Conservation (phyloP, 2,329 filamentous ascomycete genomes). For the Didymella sp. region DNA sequence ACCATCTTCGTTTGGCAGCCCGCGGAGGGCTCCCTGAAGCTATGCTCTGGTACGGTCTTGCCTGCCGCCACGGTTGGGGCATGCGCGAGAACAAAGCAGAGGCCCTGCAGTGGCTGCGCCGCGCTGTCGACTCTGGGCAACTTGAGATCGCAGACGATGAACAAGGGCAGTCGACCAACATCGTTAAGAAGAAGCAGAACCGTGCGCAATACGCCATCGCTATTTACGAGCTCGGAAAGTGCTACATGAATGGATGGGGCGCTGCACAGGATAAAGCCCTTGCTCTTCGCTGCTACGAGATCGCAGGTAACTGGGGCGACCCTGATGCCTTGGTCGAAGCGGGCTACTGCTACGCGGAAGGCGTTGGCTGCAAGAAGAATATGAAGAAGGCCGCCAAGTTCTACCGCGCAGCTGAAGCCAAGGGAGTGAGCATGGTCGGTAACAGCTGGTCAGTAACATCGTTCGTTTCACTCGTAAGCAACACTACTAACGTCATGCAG, state of each 20-base stretch:
- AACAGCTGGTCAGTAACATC: slow-evolving; percentile 88
- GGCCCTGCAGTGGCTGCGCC: slow-evolving; percentile 89
- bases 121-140: slow-evolving; percentile 84
- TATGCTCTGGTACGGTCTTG: slow-evolving; percentile 95
- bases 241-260: slow-evolving; percentile 98
- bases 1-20: slow-evolving; percentile 90
- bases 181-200: slow-evolving; percentile 77
- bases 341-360: slow-evolving; percentile 94
- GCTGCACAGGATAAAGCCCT: slow-evolving; percentile 90
- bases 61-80: slow-evolving; percentile 96
- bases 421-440: slow-evolving; percentile 96
- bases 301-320: slow-evolving; percentile 94
- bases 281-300: slow-evolving; percentile 92
- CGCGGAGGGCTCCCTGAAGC: slow-evolving; percentile 85
- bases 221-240: slow-evolving; percentile 95
- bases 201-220: slow-evolving; percentile 94
- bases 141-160: slow-evolving; percentile 85
- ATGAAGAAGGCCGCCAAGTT: slow-evolving; percentile 91
- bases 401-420: slow-evolving; percentile 87
- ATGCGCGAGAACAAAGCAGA: slow-evolving; percentile 92
- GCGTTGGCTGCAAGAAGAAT: slow-evolving; percentile 93
- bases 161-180: slow-evolving; percentile 67
- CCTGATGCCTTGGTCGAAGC: slow-evolving; percentile 92
- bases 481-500: slow-evolving; percentile 55
- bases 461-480: background rate